Conservation (phyloP, 2,329 filamentous ascomycete genomes). For the Exophiala lecanii-corni region DNA sequence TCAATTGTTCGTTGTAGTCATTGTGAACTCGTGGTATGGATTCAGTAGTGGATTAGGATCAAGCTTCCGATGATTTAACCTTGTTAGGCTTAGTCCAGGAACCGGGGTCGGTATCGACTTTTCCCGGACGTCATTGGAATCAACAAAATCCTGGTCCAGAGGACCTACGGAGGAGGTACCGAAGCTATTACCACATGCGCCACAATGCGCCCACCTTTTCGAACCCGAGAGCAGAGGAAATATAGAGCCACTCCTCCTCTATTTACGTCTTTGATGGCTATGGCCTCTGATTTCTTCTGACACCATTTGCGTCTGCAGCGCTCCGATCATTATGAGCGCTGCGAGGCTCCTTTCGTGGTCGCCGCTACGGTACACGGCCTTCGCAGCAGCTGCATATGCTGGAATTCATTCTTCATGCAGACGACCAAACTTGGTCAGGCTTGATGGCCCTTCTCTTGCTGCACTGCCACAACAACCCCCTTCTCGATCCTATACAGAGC, state of each 20-base stretch:
- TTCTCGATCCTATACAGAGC: constrained; percentile 11
- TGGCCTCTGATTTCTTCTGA: constrained; percentile 14
- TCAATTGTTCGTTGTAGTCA: background rate
- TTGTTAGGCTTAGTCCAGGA: background rate
- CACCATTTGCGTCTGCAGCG: constrained; percentile 16
- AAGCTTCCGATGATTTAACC: background rate
- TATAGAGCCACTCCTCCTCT: background rate
- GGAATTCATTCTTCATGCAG: constrained; percentile 15
- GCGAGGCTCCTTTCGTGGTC: constrained; percentile 17
- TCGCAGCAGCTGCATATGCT: constrained; percentile 16
- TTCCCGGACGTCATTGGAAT: no score
- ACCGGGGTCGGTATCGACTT: background rate
- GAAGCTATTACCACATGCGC: no score
- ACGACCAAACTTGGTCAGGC: constrained; percentile 6
- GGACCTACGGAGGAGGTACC: no score
- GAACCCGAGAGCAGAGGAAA: no score
- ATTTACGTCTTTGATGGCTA: background rate
- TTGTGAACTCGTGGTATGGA: no score
- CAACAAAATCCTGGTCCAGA: no score
- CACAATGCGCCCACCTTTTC: no score
- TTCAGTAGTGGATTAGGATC: no score
- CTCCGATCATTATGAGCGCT: constrained; percentile 25
- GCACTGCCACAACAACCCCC: constrained; percentile 12
- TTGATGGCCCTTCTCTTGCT: constrained; percentile 18
- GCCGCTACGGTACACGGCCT: constrained; percentile 13